These are phyloP conservation scores for Drechslerella dactyloides DNA, from an alignment of 2,329 filamentous ascomycete genomes.

Conservation along the genomic window DNA sequence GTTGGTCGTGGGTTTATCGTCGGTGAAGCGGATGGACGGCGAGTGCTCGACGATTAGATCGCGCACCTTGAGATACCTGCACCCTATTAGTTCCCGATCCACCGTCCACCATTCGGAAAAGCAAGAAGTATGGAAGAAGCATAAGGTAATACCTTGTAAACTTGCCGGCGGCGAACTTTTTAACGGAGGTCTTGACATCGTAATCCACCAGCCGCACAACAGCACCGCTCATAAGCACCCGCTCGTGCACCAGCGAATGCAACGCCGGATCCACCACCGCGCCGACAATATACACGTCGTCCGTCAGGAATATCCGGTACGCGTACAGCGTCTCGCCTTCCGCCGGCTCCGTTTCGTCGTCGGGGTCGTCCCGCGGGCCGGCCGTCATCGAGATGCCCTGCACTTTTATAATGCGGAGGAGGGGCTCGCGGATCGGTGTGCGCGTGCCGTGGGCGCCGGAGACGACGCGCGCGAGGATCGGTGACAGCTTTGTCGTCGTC, in stretches of 20 bases:
- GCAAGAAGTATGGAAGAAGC: not conserved
- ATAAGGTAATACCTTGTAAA: conserved; percentile 32
- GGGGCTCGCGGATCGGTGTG: conserved; percentile 24
- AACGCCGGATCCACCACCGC: conserved; percentile 34
- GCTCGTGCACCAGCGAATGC: conserved; percentile 39
- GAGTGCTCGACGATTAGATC: conserved; percentile 35
- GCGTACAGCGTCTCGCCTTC: conserved; percentile 39
- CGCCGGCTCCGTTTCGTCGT: conserved; percentile 30
- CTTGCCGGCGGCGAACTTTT: conserved; percentile 21
- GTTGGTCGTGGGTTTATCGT: not conserved
- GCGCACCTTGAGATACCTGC: conserved; percentile 40
- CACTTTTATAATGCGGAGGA: conserved; percentile 40
- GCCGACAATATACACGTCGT: conserved; percentile 36
- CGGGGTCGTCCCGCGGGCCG: conserved; percentile 30
- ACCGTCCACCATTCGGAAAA: too few relatives aligned
- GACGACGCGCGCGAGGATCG: conserved; percentile 33
- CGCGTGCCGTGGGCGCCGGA: conserved; percentile 34
- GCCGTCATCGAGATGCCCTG: conserved; percentile 48
- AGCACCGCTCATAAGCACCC: conserved; percentile 24
- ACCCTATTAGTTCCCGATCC: not conserved
- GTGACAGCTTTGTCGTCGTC: conserved; percentile 22
- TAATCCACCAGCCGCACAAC: conserved; percentile 43
- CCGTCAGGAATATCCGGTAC: conserved; percentile 36
- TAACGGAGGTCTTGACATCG: conserved; percentile 35
- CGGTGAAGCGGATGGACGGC: conserved; percentile 24